Conservation (phyloP, 106 monocot genomes). For the Allium fistulosum region DNA sequence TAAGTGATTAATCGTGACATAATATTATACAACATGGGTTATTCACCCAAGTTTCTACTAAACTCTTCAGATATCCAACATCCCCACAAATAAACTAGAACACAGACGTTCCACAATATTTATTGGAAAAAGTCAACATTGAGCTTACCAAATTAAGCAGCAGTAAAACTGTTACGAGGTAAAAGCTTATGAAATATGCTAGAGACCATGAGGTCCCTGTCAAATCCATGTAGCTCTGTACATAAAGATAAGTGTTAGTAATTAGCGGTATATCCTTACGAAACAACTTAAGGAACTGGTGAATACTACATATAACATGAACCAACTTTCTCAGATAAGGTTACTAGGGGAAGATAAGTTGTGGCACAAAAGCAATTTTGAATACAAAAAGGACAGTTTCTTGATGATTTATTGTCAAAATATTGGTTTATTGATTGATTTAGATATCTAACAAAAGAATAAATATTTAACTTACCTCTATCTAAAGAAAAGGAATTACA, state of each 20-base stretch:
- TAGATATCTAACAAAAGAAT: background rate
- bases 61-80: too few relatives aligned
- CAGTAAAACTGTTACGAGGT: conserved; percentile 77
- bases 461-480: too few relatives aligned
- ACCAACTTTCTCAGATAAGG: background rate
- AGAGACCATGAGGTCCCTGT: conserved; percentile 91
- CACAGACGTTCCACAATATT: too few relatives aligned
- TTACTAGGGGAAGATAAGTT: background rate
- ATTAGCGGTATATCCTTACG: background rate
- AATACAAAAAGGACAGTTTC: background rate
- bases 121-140: too few relatives aligned
- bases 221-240: conserved; percentile 85
- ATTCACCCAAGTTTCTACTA: too few relatives aligned
- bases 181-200: conserved; percentile 87
- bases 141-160: conserved; percentile 88
- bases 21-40: too few relatives aligned
- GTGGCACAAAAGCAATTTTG: background rate
- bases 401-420: background rate
- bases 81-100: too few relatives aligned
- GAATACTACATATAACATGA: background rate
- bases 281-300: background rate
- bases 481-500: too few relatives aligned
- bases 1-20: too few relatives aligned
- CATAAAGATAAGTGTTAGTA: conserved; percentile 5
- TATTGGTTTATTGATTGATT: too few relatives aligned